Conservation (phyloP, 208 protist species). For the Trypanosoma brucei region DNA sequence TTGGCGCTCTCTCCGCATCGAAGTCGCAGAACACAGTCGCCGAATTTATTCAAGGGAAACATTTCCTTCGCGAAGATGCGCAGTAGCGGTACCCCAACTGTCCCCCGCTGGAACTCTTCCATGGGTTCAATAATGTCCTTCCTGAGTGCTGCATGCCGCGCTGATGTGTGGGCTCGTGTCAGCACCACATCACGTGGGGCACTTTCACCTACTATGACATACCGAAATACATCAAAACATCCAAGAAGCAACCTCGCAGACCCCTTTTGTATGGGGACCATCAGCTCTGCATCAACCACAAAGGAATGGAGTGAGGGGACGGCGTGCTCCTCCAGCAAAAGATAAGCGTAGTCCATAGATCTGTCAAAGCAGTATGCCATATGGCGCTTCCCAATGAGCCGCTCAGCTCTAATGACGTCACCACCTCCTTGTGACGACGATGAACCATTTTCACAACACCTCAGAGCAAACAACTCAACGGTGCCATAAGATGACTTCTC, state of each 20-base stretch:
- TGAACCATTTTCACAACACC: background rate
- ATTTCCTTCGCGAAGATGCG: constrained; percentile 61
- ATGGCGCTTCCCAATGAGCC: constrained; percentile 14
- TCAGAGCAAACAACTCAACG: constrained; percentile 11
- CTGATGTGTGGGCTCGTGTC: constrained; percentile 28
- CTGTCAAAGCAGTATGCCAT: constrained; percentile 51
- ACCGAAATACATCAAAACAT: constrained; percentile 51
- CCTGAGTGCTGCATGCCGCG: constrained; percentile 36
- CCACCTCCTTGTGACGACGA: background rate
- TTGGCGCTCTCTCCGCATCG: constrained; percentile 12
- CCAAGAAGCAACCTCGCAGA: constrained; percentile 28
- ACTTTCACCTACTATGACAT: constrained; percentile 14
- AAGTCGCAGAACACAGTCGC: constrained; percentile 30
- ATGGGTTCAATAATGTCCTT: constrained; percentile 26
- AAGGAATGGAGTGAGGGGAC: constrained; percentile 19
- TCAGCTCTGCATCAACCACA: constrained; percentile 65
- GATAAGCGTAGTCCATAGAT: constrained; percentile 45
- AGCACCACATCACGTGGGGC: constrained; percentile 10
- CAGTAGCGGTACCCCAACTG: constrained; percentile 4
- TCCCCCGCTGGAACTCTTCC: background rate
- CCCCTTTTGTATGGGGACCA: constrained; percentile 19
- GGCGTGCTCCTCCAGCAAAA: constrained; percentile 35
- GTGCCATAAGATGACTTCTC: background rate
- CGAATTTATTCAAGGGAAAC: constrained; percentile 35
- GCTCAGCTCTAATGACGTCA: constrained; percentile 4